Percentiles rank a stretch among this genome's conserved stretches.
These are phyloP conservation scores for Quercus engelmannii DNA, from an alignment of 306 rosid genomes.

Conservation along the genomic window DNA sequence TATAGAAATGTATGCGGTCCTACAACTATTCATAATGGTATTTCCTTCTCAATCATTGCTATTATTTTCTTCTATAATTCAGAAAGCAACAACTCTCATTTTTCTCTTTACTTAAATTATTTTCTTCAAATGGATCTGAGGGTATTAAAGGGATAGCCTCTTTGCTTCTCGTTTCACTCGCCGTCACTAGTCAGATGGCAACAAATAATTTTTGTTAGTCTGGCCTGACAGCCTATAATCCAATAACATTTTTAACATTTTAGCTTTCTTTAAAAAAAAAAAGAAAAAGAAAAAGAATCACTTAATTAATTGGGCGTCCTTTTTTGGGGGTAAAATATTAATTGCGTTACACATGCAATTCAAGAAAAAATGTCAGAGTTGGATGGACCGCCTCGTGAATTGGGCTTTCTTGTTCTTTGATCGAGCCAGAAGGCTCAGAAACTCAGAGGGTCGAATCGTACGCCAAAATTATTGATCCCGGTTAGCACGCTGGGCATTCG, in stretches of 20 bases:
- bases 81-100: too few species aligned
- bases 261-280: not conserved
- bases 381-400: conserved; percentile 50
- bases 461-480: conserved; percentile 65
- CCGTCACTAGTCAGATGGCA: conserved; percentile 30
- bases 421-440: not conserved
- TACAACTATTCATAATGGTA: too few species aligned
- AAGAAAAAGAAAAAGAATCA: not conserved
- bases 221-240: conserved; percentile 25
- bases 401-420: conserved; percentile 10
- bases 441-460: conserved; percentile 22
- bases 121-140: too few species aligned
- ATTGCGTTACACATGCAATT: not conserved
- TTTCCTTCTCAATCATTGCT: too few species aligned
- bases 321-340: not conserved
- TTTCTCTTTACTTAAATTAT: too few species aligned
- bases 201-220: conserved; percentile 24
- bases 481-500: conserved; percentile 24
- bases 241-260: conserved; percentile 1
- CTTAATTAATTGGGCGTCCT: not conserved
- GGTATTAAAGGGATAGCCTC: not conserved
- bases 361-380: conserved; percentile 29
- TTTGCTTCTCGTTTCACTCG: conserved; percentile 19
- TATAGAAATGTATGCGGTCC: too few species aligned
- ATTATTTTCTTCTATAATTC: too few species aligned